Base-by-base conservation (phyloP, 2,329 filamentous ascomycete species). In the Clonostachys sp. region DNA sequence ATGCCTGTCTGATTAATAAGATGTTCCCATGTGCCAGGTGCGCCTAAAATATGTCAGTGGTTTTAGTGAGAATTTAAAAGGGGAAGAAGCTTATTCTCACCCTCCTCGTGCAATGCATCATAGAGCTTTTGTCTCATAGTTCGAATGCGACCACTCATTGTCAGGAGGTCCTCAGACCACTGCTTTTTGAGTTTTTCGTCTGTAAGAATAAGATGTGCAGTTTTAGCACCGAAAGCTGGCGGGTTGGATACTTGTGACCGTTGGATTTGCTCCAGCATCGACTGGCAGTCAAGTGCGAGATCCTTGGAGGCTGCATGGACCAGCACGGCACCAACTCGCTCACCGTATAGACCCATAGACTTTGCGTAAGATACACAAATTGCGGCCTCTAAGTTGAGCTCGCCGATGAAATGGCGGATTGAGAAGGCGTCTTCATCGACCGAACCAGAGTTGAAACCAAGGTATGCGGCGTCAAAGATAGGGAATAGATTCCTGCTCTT, bases 351-450 rank as follows among this genome's bases (percentile, higher is more conserved):
- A 1, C 69, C 68, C 61, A 83, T 80, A 60, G 75, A 81, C 66
- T 84, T 84, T 3, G 81, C 78, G 54, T 83, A 84, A 0, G 80
- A 84, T 58, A 81, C 71, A 44, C 77, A 78, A 4, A 84, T 65
- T 45, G 76, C 74, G 5, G 78, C 70, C 60, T 83, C 79, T 48
- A 73, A 57, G 2, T 56, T 56, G 8, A 66, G 53, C 20, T 62
- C 60, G 12, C 64, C 60, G 13, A 64, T 54, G 33, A 58, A 66
- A 46, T 65, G 53, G 1, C 62, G 57, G 13, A 69, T 53, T 2
- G 64, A 54, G 55, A 57, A 68, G 5, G 59, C 61, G 51, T 70
- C 66, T 9, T 59, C 48, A 16, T 60, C 60, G 1, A 61, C 36
- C 35, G 62, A 53, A 6, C 66, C 67, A 1, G 62, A 59, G 1